Conservation (phyloP, 106 monocot genomes). For the Phalaenopsis equestris region DNA sequence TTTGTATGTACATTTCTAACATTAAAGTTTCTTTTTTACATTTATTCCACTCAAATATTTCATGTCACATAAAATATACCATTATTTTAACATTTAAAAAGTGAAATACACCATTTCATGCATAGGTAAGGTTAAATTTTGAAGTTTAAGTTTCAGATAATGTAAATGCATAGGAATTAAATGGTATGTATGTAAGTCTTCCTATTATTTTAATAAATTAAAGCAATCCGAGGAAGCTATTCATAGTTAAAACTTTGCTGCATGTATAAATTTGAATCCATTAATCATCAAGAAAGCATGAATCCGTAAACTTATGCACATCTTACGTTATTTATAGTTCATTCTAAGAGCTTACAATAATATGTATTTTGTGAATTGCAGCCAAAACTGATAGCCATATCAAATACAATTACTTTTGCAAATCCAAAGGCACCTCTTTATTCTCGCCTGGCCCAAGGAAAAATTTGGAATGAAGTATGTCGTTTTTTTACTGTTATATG, state of each 20-base stretch:
- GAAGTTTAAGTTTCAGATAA: too few species aligned
- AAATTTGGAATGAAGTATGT: constrained; percentile 91
- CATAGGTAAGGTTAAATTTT: too few species aligned
- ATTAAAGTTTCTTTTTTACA: too few species aligned
- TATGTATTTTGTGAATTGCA: constrained; percentile 23
- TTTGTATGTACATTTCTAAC: too few species aligned
- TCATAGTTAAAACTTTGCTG: neutral
- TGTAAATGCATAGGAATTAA: too few species aligned
- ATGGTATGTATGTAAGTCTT: too few species aligned
- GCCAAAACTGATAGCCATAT: constrained; percentile 81
- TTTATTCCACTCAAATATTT: too few species aligned
- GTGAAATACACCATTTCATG: too few species aligned
- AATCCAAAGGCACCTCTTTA: constrained; percentile 95
- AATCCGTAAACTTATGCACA: neutral
- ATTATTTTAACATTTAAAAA: too few species aligned
- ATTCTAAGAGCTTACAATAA: neutral
- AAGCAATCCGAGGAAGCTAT: neutral
- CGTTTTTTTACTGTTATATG: neutral
- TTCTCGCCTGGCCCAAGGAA: constrained; percentile 90
- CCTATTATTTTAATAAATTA: neutral
- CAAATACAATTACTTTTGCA: constrained; percentile 57
- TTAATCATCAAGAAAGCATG: neutral
- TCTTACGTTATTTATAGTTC: neutral
- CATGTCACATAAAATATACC: too few species aligned
- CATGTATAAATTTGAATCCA: neutral